Evolutionary conservation across 441 rosid genomes (phyloP).

Genomic region (Heliophila coronopifolia): DNA sequence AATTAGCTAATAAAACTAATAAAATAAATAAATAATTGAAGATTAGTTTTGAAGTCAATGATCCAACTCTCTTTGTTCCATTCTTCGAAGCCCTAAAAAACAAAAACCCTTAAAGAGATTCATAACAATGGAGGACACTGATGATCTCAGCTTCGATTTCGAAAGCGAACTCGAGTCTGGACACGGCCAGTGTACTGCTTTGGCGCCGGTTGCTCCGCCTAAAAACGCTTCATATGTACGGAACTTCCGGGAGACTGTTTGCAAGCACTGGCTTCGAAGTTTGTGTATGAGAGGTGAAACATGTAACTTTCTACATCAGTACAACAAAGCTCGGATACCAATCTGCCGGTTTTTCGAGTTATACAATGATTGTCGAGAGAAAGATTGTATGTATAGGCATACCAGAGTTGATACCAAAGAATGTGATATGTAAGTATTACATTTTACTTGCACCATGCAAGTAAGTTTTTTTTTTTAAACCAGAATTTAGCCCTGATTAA

Average conservation of each 20-base stretch:
- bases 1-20: too few relatives aligned
- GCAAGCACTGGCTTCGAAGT: conserved; percentile 98
- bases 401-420: conserved; percentile 96
- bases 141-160: conserved; percentile 93
- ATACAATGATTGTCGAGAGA: conserved; percentile 94
- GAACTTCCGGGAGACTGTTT: conserved; percentile 96
- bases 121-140: conserved; percentile 70
- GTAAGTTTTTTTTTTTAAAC: too few relatives aligned
- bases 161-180: conserved; percentile 84
- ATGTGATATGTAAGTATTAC: conserved; percentile 89
- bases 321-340: conserved; percentile 95
- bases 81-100: conserved; percentile 1
- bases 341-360: conserved; percentile 83
- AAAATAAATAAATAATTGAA: too few relatives aligned
- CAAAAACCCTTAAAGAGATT: not conserved
- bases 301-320: conserved; percentile 95
- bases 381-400: conserved; percentile 94
- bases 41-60: too few relatives aligned
- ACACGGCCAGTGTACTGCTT: conserved; percentile 37
- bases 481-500: too few relatives aligned
- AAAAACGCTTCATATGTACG: conserved; percentile 32
- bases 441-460: too few relatives aligned
- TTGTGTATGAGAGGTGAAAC: conserved; percentile 99
- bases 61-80: too few relatives aligned
- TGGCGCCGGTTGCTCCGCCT: conserved; percentile 47